Evolutionary conservation across 2,329 filamentous ascomycete genomes (phyloP).

Genomic region (Rosellinia necatrix): DNA sequence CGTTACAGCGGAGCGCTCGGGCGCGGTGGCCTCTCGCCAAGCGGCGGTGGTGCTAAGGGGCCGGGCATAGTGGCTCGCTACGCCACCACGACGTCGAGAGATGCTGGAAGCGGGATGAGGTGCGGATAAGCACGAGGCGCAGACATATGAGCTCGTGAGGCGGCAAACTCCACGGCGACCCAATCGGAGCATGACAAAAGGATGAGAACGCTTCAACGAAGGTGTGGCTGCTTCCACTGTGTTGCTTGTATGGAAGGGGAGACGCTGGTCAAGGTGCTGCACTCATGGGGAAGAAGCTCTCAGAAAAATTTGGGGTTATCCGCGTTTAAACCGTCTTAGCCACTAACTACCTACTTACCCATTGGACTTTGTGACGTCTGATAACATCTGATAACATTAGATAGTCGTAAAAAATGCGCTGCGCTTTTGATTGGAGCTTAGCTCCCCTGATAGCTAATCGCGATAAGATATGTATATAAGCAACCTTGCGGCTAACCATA

Average conservation of each 20-base stretch:
- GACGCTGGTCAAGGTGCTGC: neutral
- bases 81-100: conserved; percentile 19
- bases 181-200: conserved; percentile 43
- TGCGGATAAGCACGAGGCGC: conserved; percentile 36
- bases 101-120: conserved; percentile 19
- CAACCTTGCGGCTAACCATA: neutral
- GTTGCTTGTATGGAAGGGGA: neutral
- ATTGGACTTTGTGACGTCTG: too few relatives aligned
- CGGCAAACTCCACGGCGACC: conserved; percentile 36
- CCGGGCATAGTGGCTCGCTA: conserved; percentile 26
- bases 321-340: too few relatives aligned
- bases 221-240: conserved; percentile 2
- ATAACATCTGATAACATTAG: too few relatives aligned
- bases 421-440: conserved; percentile 5
- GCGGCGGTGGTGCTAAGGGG: conserved; percentile 30
- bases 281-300: neutral
- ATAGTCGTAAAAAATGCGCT: conserved; percentile 21
- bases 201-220: conserved; percentile 6
- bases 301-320: neutral
- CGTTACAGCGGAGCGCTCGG: neutral
- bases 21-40: conserved; percentile 12
- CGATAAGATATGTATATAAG: conserved; percentile 23
- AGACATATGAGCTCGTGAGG: conserved; percentile 37
- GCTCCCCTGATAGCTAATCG: too few relatives aligned
- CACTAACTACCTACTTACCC: too few relatives aligned